A percentile compares a stretch with the other conserved stretches of the same genome.
Conservation (phyloP, 495 filamentous ascomycete genomes). For the Penicillium longicatenatum region DNA sequence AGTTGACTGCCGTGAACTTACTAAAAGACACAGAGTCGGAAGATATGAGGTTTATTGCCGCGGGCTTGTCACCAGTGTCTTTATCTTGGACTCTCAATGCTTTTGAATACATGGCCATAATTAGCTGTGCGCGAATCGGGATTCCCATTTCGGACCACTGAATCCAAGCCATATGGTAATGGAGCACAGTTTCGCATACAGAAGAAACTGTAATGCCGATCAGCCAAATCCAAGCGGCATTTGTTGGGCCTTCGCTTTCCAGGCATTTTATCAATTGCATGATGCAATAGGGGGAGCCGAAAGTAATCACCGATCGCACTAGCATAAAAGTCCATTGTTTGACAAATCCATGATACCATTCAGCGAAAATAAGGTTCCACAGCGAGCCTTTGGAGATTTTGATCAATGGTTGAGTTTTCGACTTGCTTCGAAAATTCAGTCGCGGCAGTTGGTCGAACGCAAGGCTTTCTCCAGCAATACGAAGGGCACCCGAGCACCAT, state of each 20-base stretch:
- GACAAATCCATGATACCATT: not conserved
- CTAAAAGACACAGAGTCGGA: not conserved
- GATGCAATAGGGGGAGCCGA: not conserved
- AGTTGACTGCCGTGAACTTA: slow-evolving; percentile 2
- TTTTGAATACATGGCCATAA: not conserved
- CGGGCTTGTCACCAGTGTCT: not conserved
- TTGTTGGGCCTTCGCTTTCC: not conserved
- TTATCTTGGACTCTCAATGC: not conserved
- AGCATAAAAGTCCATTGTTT: slow-evolving; percentile 1
- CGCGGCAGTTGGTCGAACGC: not conserved
- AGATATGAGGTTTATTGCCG: not conserved
- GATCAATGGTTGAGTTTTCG: not conserved
- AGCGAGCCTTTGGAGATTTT: not conserved
- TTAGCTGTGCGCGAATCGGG: slow-evolving; percentile 1
- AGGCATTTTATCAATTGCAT: not conserved
- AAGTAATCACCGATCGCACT: not conserved
- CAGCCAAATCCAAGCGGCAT: not conserved
- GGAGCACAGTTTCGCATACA: not conserved
- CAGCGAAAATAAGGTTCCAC: not conserved
- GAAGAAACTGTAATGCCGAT: not conserved
- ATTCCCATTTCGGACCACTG: slow-evolving; percentile 5
- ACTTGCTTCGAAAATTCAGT: not conserved
- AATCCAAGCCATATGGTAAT: slow-evolving; percentile 3
- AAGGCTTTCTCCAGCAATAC: not conserved
- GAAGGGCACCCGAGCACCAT: not conserved